Percentiles rank a stretch among this genome's conserved stretches.
phyloP scores from a whole-genome alignment of 2,329 filamentous ascomycete genomes.

The Trematosphaeria pertusa region DNA sequence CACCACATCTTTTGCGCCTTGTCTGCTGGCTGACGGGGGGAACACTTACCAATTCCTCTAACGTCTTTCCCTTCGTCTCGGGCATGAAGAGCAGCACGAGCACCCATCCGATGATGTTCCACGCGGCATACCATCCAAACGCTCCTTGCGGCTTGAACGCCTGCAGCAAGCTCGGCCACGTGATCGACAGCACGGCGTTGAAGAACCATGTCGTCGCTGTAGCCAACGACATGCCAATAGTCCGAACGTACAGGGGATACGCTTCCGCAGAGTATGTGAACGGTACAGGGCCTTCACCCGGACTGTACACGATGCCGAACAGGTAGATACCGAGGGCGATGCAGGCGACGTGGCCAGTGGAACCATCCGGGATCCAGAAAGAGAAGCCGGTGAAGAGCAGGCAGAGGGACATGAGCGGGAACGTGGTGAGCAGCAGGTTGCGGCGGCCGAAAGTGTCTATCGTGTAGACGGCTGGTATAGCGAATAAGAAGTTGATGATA shows the following conservation, averaged over 20 bases:
- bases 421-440: conserved; percentile 32
- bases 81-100: conserved; percentile 59
- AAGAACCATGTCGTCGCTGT: conserved; percentile 63
- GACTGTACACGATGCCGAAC: conserved; percentile 49
- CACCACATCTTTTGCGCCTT: too few species aligned
- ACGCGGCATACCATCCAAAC: conserved; percentile 62
- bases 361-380: conserved; percentile 22
- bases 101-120: conserved; percentile 60
- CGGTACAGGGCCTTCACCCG: conserved; percentile 19
- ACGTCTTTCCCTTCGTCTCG: conserved; percentile 7
- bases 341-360: conserved; percentile 27
- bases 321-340: conserved; percentile 49
- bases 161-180: conserved; percentile 57
- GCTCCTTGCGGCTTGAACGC: conserved; percentile 58
- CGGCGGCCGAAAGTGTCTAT: conserved; percentile 41
- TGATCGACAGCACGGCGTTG: conserved; percentile 59
- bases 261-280: conserved; percentile 48
- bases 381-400: conserved; percentile 36
- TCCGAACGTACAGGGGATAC: conserved; percentile 51
- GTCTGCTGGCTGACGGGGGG: too few species aligned
- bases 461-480: conserved; percentile 35
- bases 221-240: conserved; percentile 45
- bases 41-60: too few species aligned
- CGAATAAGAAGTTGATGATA: conserved; percentile 17
- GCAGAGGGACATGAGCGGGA: conserved; percentile 34